These are phyloP conservation scores for Anthracocystis panici-leucophaei DNA, from an alignment of 1,284 basidiomycete species.

Conservation along the genomic window DNA sequence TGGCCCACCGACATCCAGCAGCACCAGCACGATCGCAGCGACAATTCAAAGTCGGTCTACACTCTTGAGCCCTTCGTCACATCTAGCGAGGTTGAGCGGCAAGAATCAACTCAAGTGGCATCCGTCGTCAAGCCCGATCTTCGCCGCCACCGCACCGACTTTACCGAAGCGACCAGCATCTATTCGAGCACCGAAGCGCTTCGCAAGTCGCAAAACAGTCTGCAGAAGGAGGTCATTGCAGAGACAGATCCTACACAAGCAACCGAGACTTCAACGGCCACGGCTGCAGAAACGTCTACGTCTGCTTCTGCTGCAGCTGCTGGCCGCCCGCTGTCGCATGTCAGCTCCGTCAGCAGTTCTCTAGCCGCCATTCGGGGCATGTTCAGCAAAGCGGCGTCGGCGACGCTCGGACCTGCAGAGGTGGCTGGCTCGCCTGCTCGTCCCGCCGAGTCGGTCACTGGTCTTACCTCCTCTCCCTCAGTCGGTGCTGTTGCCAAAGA, in stretches of 20 bases:
- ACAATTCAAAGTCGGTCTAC: constrained; percentile 11
- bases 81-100: constrained; percentile 17
- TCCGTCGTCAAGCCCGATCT: constrained; percentile 24
- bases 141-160: constrained; percentile 35
- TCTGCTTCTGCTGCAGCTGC: constrained; percentile 3
- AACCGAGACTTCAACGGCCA: background rate
- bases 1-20: constrained; percentile 21
- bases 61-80: constrained; percentile 28
- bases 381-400: constrained; percentile 30
- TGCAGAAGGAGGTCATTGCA: constrained; percentile 25
- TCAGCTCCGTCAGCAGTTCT: constrained; percentile 32
- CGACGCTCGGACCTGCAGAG: constrained; percentile 8
- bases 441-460: background rate
- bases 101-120: background rate
- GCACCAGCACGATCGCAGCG: constrained; percentile 2
- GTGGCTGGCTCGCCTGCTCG: constrained; percentile 9
- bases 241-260: constrained; percentile 5
- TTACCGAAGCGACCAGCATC: constrained; percentile 48
- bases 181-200: constrained; percentile 34
- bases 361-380: constrained; percentile 37
- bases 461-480: constrained; percentile 9
- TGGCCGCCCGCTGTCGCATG: constrained; percentile 30
- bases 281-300: constrained; percentile 6
- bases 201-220: constrained; percentile 23
- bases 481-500: constrained; percentile 27